These are phyloP conservation scores for Verticillium tricorpus DNA, from an alignment of 2,329 filamentous ascomycete species.

Conservation along the genomic window DNA sequence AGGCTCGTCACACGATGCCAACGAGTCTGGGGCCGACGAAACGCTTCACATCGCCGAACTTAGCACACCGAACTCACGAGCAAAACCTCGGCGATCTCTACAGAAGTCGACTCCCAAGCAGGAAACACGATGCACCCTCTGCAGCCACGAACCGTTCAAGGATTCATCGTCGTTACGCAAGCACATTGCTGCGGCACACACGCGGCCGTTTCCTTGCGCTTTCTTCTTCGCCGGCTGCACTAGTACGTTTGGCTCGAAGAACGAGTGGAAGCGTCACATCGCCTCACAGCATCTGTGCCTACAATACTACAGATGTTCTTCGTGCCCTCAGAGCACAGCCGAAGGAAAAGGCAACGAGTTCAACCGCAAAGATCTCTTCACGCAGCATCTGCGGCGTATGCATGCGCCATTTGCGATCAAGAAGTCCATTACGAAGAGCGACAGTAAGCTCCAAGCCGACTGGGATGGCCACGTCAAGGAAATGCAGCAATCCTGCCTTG, in stretches of 20 bases:
- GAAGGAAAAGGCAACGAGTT: conserved; percentile 66
- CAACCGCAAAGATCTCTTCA: conserved; percentile 94
- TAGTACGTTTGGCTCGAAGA: conserved; percentile 86
- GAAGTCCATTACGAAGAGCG: conserved; percentile 50
- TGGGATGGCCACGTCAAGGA: conserved; percentile 64
- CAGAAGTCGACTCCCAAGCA: conserved; percentile 47
- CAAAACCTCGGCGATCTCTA: conserved; percentile 42
- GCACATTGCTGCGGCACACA: conserved; percentile 64
- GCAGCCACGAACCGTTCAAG: conserved; percentile 62
- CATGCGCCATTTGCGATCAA: conserved; percentile 69
- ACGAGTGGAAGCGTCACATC: conserved; percentile 97
- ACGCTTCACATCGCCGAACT: conserved; percentile 26
- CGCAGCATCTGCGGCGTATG: conserved; percentile 91
- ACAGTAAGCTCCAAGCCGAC: conserved; percentile 54
- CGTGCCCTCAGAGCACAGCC: conserved; percentile 48
- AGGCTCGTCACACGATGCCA: conserved; percentile 32
- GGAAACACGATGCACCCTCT: conserved; percentile 57
- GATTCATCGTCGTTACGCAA: conserved; percentile 62
- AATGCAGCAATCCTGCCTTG: conserved; percentile 71
- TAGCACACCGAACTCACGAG: conserved; percentile 28
- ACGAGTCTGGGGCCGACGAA: conserved; percentile 36
- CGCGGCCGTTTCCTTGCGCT: conserved; percentile 75
- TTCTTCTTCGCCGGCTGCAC: conserved; percentile 80
- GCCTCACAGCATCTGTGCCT: conserved; percentile 80
- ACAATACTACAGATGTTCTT: conserved; percentile 60